Evolutionary conservation across 371 early-diverging fungal species (phyloP), one percentile per base, ranked within the genome.

Genomic region (Actinomucor elegans): DNA sequence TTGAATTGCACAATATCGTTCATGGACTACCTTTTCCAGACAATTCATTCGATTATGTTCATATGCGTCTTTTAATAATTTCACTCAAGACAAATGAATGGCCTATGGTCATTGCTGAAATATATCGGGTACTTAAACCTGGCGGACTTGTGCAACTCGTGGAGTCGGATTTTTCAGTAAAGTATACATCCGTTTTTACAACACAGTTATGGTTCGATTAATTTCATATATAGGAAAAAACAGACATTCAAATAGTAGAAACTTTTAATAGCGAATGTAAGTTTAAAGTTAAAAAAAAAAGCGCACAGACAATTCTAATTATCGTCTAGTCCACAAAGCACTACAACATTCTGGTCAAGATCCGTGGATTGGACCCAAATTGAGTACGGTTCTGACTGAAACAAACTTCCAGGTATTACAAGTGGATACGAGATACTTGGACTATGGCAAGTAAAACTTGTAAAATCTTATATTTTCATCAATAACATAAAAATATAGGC

Each of bases 31-130:
- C 80, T 10, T 80, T 62, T 54, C 52, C 62, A 17, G 64, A 69
- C 35, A 61, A 77, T 26, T 54, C 72, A 5, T 77, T 80, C 56
- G 77, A 77, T 57, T 69, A 67, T 45, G 57, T 79, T 14, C 75
- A 79, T 57, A 69, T 75, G 67, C 69, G 75, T n/a, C 56, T 72
- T 23, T 37, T 79, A 41, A 52, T 71, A 14, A 57, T 62, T 12
- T 73, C 66, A 4, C 48, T 74, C 27, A 57, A 66, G 6, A 21
- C 37, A 31, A 14, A 27, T 14, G 79, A 75, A 50, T 79, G 77
- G 77, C 49, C 66, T 27, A 15, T 14, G 1, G 61, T 72, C 2
- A 34, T 76, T 5, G 47, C 32, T 20, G 77, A 79, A 44, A 61
- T 72, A 27, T 53, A 51, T 50, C 73, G 79, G 29, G 75, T 76